phyloP scores from a whole-genome alignment of 2,329 filamentous ascomycete species.

The Leptodontidium sp. region DNA sequence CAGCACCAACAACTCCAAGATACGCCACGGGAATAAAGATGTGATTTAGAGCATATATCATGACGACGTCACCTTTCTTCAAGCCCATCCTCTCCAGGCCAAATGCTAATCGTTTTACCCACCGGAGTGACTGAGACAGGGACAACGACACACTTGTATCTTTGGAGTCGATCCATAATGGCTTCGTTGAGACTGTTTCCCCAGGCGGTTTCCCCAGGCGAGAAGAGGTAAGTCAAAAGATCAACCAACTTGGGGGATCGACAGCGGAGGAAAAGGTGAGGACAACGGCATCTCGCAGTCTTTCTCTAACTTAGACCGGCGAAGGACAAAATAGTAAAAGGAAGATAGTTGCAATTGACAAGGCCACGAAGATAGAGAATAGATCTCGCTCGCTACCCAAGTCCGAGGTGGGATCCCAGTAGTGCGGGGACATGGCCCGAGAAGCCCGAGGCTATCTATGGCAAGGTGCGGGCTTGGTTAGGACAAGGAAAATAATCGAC shows the following conservation, averaged over 20 bases:
- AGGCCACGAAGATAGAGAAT: neutral
- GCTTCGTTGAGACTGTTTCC: conserved; percentile 51
- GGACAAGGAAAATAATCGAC: neutral
- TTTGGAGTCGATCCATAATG: conserved; percentile 62
- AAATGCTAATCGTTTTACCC: conserved; percentile 59
- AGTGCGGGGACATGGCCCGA: neutral
- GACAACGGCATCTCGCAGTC: conserved; percentile 36
- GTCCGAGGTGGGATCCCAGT: neutral
- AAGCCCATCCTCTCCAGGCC: conserved; percentile 58
- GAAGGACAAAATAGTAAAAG: neutral
- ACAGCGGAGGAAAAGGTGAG: conserved; percentile 33
- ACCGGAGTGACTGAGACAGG: conserved; percentile 56
- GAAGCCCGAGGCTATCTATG: neutral
- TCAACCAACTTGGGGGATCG: conserved; percentile 34
- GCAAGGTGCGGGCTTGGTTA: neutral
- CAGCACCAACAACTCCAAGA: conserved; percentile 60
- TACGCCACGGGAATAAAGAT: conserved; percentile 63
- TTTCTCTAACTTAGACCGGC: neutral
- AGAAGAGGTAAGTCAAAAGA: conserved; percentile 39
- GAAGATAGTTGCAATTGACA: neutral
- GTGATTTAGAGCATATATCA: conserved; percentile 63
- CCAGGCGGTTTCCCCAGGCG: conserved; percentile 47
- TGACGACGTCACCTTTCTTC: conserved; percentile 58
- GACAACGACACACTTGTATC: conserved; percentile 55
- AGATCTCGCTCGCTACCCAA: neutral